Percentiles rank a stretch among this genome's conserved stretches.
These are phyloP conservation scores for Hygrophoropsis aurantiaca DNA, from an alignment of 768 basidiomycete species.

Conservation along the genomic window DNA sequence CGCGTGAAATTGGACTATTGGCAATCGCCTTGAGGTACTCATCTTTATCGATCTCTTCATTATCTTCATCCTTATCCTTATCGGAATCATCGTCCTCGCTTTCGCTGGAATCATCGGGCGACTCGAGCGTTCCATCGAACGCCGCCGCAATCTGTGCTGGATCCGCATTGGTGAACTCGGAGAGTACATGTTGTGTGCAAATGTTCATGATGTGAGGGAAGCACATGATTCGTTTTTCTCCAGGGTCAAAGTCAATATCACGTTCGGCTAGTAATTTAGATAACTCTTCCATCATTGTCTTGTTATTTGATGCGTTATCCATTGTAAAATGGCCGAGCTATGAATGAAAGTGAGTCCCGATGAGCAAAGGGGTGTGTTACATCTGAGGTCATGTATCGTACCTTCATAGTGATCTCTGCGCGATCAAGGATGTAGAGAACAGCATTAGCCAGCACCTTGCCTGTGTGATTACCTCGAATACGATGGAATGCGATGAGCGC, in stretches of 20 bases:
- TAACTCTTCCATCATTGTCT: conserved; percentile 3
- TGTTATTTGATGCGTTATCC: conserved; percentile 14
- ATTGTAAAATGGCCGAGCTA: background rate
- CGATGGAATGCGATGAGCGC: conserved; percentile 15
- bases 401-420: background rate
- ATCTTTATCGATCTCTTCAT: too few species aligned
- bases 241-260: conserved; percentile 5
- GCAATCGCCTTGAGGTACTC: background rate
- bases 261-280: background rate
- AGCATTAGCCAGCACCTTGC: background rate
- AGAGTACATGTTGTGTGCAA: conserved; percentile 7
- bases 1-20: background rate
- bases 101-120: too few species aligned
- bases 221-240: conserved; percentile 11
- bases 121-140: too few species aligned
- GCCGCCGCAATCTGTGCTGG: too few species aligned
- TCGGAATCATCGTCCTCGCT: too few species aligned
- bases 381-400: too few species aligned
- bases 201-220: conserved; percentile 19
- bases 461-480: conserved; percentile 13
- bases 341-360: too few species aligned
- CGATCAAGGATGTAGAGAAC: conserved; percentile 2
- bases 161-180: conserved; percentile 1
- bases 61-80: too few species aligned
- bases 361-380: too few species aligned